Evolutionary conservation across 139 green algal species (phyloP), one percentile per base, ranked within the genome.

Genomic region (Micractinium sp.): DNA sequence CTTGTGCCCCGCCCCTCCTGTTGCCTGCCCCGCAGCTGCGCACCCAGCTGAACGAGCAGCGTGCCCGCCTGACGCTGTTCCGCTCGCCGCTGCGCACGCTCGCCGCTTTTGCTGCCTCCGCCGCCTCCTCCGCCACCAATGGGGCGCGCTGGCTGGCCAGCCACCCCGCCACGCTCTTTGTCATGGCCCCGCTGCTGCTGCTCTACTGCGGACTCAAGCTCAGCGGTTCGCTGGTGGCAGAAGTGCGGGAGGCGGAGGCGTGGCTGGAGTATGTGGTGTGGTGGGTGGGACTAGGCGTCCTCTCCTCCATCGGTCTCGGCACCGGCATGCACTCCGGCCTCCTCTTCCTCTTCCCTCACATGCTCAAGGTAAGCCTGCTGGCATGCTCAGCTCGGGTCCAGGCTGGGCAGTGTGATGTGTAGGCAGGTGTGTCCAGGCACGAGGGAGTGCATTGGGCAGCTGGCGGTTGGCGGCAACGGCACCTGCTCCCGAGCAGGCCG

Each of bases 331-430:
- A 99, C 90, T 98, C 96, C 0, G 97, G 97, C 13, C 90, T 99
- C 36, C 94, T 99, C 15, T 99, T 99, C 91, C 90, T 99, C 18
- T 99, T 98, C 77, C 97, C 97, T 27, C 96, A 99, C 95, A 98
- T 99, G 63, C 93, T 99, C 27, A 98, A 98, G 94, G 96, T 98
- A 82, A 71, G 20, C 9, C 9, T 71, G 63, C 47, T 56, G 47
- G 47, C 7, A 9, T 9, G 9, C 9, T 9, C 47, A 56, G 47
- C 47, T 9, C 7, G 47, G 47, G 47, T 16, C 47, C 67, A 75
- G 20, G 67, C 67, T 22, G 22, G n/a, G 22, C 67, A 18, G 67
- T 22, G 7, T 20, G 63, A 25, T 73, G 63, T 73, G 63, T 29
- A 73, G 63, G 63, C 63, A 73, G 63, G 4, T 29, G 63, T 73